Evolutionary conservation across 2,329 filamentous ascomycete genomes (phyloP).

Genomic region (Aspergillus ustus): DNA sequence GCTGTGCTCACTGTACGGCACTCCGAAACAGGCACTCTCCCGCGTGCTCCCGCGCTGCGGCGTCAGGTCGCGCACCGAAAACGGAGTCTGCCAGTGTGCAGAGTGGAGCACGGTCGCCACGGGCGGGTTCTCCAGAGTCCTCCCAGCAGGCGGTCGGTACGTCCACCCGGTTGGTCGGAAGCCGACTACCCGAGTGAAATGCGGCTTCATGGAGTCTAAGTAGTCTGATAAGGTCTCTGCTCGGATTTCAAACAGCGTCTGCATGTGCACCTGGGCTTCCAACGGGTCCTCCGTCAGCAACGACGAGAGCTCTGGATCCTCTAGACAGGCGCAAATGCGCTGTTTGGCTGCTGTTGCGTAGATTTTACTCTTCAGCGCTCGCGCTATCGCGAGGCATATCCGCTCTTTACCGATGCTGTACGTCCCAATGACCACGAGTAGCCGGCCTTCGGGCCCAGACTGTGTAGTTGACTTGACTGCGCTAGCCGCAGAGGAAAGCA

Average conservation of each 20-base stretch:
- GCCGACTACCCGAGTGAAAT: slow-evolving; percentile 85
- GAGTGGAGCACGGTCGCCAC: slow-evolving; percentile 69
- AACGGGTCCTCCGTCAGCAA: slow-evolving; percentile 79
- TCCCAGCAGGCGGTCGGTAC: slow-evolving; percentile 73
- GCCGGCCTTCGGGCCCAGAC: slow-evolving; percentile 60
- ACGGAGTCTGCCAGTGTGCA: slow-evolving; percentile 75
- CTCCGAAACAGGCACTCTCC: slow-evolving; percentile 85
- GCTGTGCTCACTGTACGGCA: slow-evolving; percentile 95
- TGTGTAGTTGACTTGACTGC: slow-evolving; percentile 28
- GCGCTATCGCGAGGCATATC: slow-evolving; percentile 89
- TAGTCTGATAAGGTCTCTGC: slow-evolving; percentile 91
- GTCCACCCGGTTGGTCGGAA: slow-evolving; percentile 95
- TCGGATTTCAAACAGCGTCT: slow-evolving; percentile 90
- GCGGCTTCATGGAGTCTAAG: slow-evolving; percentile 74
- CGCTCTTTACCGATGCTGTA: slow-evolving; percentile 98
- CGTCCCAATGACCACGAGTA: slow-evolving; percentile 91
- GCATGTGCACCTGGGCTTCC: slow-evolving; percentile 97
- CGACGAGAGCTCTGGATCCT: slow-evolving; percentile 78
- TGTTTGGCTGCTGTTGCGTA: slow-evolving; percentile 84
- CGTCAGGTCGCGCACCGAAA: slow-evolving; percentile 71
- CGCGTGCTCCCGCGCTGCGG: slow-evolving; percentile 83
- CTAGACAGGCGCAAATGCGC: slow-evolving; percentile 80
- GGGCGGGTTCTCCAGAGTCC: slow-evolving; percentile 65
- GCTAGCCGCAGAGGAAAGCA: slow-evolving; percentile 56
- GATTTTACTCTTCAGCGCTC: slow-evolving; percentile 84